Base-by-base conservation (phyloP, 2,329 filamentous ascomycete species). In the Colletotrichum gloeosporioides region DNA sequence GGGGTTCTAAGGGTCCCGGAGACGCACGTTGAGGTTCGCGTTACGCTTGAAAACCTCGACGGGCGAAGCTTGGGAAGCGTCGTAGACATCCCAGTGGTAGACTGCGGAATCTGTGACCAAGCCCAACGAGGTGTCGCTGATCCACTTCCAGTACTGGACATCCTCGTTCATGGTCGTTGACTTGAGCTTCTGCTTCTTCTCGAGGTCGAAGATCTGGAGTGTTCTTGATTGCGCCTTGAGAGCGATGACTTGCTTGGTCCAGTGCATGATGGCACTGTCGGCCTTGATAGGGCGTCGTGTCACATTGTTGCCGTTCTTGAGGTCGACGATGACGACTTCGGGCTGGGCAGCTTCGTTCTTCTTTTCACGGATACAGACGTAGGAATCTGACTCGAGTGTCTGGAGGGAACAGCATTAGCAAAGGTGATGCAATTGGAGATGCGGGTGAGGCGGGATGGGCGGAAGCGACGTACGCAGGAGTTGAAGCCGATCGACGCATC, bases 241-340 rank as follows among this genome's bases (percentile, higher is more conserved):
- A 78, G 98, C 97, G 83, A 99, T 99, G 85, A 99, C 95, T 86
- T 98, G 95, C 85, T 94, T 95, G 81, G 91, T 94, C 95, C 95
- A 98, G 92, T 99, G 97, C 97, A 99, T 99, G 85, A 99, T 98
- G 82, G 98, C 97, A 92, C 96, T 99, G 88, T 99, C 97, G 83
- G 97, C 97, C 90, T 98, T 99, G 90, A 99, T 99, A 65, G 96
- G 95, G 84, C 96, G 93, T 82, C 95, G 94, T 81, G 95, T 97
- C 85, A 98, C 93, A 89, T 97, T 96, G 92, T 98, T 98, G 88
- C 93, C 93, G 88, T 98, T 98, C 88, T 99, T 98, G 84, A 99
- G 94, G 87, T 99, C 95, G 88, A 99, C 90, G 85, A 99, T 99
- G 87, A 99, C 94, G 79, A 99, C 96, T 88, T 98, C 96, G 79